phyloP scores from a whole-genome alignment of 345 rosid genomes.

The Euphorbia pulcherrima region DNA sequence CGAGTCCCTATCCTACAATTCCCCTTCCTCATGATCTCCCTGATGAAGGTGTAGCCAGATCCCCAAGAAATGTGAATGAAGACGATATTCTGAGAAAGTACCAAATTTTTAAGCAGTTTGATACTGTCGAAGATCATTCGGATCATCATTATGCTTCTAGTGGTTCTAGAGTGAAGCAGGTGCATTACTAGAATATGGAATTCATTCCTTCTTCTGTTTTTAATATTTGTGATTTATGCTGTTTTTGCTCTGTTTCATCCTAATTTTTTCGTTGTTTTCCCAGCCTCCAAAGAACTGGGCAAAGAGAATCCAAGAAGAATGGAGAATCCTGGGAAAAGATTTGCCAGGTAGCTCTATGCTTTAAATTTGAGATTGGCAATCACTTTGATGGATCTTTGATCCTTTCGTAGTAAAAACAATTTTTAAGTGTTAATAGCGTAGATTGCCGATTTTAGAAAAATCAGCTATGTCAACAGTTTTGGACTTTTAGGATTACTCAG shows the following conservation, averaged over 20 bases:
- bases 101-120: slow-evolving; percentile 66
- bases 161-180: slow-evolving; percentile 50
- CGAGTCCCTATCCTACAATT: slow-evolving; percentile 12
- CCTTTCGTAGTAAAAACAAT: background rate
- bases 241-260: background rate
- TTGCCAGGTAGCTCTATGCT: slow-evolving; percentile 59
- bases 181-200: slow-evolving; percentile 23
- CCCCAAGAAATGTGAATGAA: slow-evolving; percentile 29
- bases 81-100: slow-evolving; percentile 50
- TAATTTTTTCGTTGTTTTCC: slow-evolving; percentile 9
- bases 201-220: background rate
- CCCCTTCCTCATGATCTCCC: slow-evolving; percentile 24
- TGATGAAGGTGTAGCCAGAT: slow-evolving; percentile 31
- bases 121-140: slow-evolving; percentile 61
- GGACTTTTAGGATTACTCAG: background rate
- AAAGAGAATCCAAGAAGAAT: slow-evolving; percentile 79
- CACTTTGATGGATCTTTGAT: background rate
- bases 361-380: background rate
- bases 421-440: background rate
- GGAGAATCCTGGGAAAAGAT: slow-evolving; percentile 79
- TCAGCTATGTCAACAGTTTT: background rate
- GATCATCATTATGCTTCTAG: slow-evolving; percentile 55
- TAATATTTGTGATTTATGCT: background rate
- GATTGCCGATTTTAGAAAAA: background rate
- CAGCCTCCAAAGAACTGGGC: slow-evolving; percentile 68